These are phyloP conservation scores for Leptomonas pyrrhocoris DNA, from an alignment of 208 protist species.

Conservation along the genomic window DNA sequence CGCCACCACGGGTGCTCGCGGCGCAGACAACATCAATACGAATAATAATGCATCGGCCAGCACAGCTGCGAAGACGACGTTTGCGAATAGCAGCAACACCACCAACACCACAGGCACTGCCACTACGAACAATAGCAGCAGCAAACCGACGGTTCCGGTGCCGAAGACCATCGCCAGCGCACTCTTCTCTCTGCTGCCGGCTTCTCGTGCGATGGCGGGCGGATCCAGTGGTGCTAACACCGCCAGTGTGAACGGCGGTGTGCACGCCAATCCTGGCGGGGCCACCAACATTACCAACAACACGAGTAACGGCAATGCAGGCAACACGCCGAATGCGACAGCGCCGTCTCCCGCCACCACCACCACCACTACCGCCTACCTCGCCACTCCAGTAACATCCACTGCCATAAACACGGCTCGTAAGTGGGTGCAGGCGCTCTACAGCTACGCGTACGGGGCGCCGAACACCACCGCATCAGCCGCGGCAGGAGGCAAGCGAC, in stretches of 20 bases:
- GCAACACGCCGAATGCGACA: not conserved
- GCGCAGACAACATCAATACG: not conserved
- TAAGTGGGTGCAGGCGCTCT: slow-evolving; percentile 52
- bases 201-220: slow-evolving; percentile 5
- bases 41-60: not conserved
- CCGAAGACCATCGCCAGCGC: slow-evolving; percentile 28
- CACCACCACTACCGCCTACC: slow-evolving; percentile 27
- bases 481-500: not conserved
- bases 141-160: slow-evolving; percentile 15
- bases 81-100: not conserved
- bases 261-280: not conserved
- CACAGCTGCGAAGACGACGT: not conserved
- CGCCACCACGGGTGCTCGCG: not conserved
- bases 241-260: not conserved
- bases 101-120: not conserved
- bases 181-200: slow-evolving; percentile 29
- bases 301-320: not conserved
- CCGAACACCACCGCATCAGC: not conserved
- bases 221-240: not conserved
- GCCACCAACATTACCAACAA: not conserved
- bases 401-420: slow-evolving; percentile 44
- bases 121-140: not conserved
- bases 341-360: not conserved
- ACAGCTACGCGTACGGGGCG: slow-evolving; percentile 58
- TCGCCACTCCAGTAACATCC: slow-evolving; percentile 53